A percentile compares a stretch with the other conserved stretches of the same genome.
Evolutionary conservation across 2,329 filamentous ascomycete species (phyloP).

Genomic region (Epichloe gansuensis): DNA sequence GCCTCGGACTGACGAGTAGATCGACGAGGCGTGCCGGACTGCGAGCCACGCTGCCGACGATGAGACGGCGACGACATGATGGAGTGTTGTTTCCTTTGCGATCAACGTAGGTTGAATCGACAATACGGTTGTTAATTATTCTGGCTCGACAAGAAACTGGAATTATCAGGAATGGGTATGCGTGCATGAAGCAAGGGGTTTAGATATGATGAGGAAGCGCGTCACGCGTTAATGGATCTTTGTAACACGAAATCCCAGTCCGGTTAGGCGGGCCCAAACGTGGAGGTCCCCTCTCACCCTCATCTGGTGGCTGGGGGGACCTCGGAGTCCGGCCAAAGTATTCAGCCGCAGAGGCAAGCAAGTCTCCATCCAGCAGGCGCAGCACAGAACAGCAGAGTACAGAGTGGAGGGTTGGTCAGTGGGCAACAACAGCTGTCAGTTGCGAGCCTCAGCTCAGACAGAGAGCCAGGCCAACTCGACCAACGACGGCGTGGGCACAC

Average conservation of each 20-base stretch:
- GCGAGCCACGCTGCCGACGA: slow-evolving; percentile 39
- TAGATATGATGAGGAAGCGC: not conserved
- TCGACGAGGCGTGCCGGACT: slow-evolving; percentile 32
- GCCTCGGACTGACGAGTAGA: slow-evolving; percentile 27
- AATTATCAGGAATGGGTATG: not conserved
- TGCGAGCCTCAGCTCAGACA: too few species aligned
- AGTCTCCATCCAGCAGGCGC: not conserved
- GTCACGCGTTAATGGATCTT: slow-evolving; percentile 3
- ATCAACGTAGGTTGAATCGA: not conserved
- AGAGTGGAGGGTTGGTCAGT: not conserved
- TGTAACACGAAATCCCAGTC: not conserved
- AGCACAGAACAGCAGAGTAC: too few species aligned
- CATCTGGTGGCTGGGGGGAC: not conserved
- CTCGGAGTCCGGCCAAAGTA: slow-evolving; percentile 1
- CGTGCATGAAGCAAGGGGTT: not conserved
- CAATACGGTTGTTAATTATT: not conserved
- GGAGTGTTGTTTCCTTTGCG: slow-evolving; percentile 1
- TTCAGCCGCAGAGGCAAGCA: not conserved
- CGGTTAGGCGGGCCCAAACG: not conserved
- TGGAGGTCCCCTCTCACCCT: not conserved
- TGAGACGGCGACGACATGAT: slow-evolving; percentile 33
- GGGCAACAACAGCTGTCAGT: slow-evolving; percentile 1
- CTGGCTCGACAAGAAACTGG: not conserved
- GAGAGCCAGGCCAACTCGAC: not conserved
- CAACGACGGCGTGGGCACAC: not conserved